A percentile compares a stretch with the other conserved stretches of the same genome.
Evolutionary conservation across 2,329 filamentous ascomycete species (phyloP).

Genomic region (Fusarium floridanum): DNA sequence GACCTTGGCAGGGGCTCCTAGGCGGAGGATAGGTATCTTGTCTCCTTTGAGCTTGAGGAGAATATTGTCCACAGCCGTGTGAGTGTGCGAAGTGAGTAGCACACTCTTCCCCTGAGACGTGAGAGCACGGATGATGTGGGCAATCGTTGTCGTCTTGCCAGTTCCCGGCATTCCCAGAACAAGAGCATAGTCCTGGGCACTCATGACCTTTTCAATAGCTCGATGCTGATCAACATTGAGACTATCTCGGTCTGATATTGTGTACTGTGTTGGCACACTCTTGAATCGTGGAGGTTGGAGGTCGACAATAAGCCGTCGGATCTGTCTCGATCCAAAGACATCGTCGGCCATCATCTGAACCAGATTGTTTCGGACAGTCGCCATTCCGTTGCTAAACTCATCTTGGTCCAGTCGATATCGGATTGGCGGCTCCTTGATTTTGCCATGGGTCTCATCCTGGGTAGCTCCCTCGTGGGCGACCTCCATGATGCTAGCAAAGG

Average conservation of each 20-base stretch:
- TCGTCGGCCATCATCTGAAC: constrained; percentile 90
- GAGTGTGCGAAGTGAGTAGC: constrained; percentile 93
- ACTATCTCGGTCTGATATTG: constrained; percentile 70
- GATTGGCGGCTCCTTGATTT: constrained; percentile 66
- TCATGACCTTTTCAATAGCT: constrained; percentile 96
- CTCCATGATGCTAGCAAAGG: constrained; percentile 93
- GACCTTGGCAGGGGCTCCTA: constrained; percentile 87
- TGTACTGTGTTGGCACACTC: constrained; percentile 71
- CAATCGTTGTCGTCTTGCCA: constrained; percentile 97
- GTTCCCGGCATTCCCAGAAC: constrained; percentile 98
- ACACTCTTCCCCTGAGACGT: constrained; percentile 93
- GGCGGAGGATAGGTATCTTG: constrained; percentile 82
- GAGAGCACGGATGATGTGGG: constrained; percentile 93
- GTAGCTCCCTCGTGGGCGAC: constrained; percentile 69
- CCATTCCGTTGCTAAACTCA: constrained; percentile 98
- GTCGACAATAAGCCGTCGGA: constrained; percentile 86
- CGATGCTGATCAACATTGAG: constrained; percentile 89
- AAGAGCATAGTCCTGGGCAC: constrained; percentile 93
- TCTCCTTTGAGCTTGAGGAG: constrained; percentile 89
- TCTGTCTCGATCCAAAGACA: constrained; percentile 76
- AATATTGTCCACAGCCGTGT: constrained; percentile 98
- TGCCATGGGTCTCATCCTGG: constrained; percentile 64
- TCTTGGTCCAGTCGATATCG: constrained; percentile 95
- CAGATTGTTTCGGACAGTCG: constrained; percentile 92
- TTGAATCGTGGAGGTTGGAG: constrained; percentile 81